Evolutionary conservation across 805 yeast species (phyloP), one percentile per base, ranked within the genome.

Genomic region (Jamesozyma lodderae): DNA sequence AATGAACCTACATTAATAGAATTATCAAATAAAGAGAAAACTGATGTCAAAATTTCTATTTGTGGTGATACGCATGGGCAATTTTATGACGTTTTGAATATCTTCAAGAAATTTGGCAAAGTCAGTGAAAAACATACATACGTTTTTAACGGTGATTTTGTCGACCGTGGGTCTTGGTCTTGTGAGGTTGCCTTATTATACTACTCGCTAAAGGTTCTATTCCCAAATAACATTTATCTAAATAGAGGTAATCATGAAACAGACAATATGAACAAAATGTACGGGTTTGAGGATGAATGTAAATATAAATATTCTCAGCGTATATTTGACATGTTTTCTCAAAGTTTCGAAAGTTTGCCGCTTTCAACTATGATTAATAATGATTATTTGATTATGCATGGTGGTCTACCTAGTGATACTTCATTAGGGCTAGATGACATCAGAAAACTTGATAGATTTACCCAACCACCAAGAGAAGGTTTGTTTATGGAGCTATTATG

Each of bases 21-120:
- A 53, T 56, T 90, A 28, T 64, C 49, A 66, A 42, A 64, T 47
- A 43, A 40, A 19, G 27, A 47, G n/a, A 34, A 44, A 2, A 40
- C 49, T 2, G 48, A 49, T 11, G 36, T 41, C 16, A 72, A 65
- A 42, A 68, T 90, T 33, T 85, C 96, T 1, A 83, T 92, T 8
- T 92, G 95, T 49, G 98, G 98, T 48, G 98, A 92, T 60, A 90
- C 96, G 0, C 98, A 92, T 59, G 98, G 98, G 29, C 98, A 92
- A 62, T 87, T 82, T 57, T 90, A 74, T 53, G 98, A 92, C 57
- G 78, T 92, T 37, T 62, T 90, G 52, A 81, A 87, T 55, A 70
- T 92, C 37, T 90, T 92, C 60, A 60, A 70, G 24, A 69, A 57
- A 31, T 88, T 77, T 54, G 97, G 97, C 13, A 62, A 68, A 49